These are phyloP conservation scores for Microbotryomycetes sp. DNA, from an alignment of 1,284 basidiomycete genomes.

Conservation along the genomic window DNA sequence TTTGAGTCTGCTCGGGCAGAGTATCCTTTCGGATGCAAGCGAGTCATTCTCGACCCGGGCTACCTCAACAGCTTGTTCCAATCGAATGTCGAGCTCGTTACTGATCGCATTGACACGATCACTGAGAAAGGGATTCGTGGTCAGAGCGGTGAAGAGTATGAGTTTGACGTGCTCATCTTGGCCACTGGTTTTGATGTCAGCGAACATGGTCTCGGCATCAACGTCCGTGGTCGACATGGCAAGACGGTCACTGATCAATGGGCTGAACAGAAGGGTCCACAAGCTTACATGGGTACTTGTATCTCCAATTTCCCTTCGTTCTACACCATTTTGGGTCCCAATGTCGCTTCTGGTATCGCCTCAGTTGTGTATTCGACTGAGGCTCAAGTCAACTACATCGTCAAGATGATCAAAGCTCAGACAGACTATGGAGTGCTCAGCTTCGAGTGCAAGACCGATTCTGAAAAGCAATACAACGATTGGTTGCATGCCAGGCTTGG, in stretches of 20 bases:
- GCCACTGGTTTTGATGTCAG: conserved; percentile 29
- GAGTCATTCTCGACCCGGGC: conserved; percentile 15
- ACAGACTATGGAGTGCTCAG: conserved; percentile 9
- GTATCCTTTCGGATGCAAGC: conserved; percentile 10
- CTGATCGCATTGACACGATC: conserved; percentile 23
- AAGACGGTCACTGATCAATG: conserved; percentile 21
- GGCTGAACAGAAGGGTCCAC: conserved; percentile 17
- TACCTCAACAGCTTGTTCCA: conserved; percentile 16
- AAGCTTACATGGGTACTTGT: conserved; percentile 23
- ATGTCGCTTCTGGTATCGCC: conserved; percentile 21
- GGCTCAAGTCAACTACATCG: conserved; percentile 20
- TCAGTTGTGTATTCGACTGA: conserved; percentile 24
- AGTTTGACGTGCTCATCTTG: conserved; percentile 26
- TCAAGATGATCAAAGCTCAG: conserved; percentile 19
- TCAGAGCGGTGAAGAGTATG: conserved; percentile 16
- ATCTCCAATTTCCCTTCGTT: conserved; percentile 13
- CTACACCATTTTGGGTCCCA: conserved; percentile 1
- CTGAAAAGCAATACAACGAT: conserved; percentile 14
- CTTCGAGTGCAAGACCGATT: conserved; percentile 14
- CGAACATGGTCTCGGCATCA: conserved; percentile 14
- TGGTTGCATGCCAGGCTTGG: conserved; percentile 4
- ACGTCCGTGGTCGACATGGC: conserved; percentile 12
- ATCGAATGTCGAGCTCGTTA: conserved; percentile 23
- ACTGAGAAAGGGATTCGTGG: conserved; percentile 21
- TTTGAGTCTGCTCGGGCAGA: neutral